Conservation (phyloP, 2,329 filamentous ascomycete genomes). For the Lecanicillium sp. region DNA sequence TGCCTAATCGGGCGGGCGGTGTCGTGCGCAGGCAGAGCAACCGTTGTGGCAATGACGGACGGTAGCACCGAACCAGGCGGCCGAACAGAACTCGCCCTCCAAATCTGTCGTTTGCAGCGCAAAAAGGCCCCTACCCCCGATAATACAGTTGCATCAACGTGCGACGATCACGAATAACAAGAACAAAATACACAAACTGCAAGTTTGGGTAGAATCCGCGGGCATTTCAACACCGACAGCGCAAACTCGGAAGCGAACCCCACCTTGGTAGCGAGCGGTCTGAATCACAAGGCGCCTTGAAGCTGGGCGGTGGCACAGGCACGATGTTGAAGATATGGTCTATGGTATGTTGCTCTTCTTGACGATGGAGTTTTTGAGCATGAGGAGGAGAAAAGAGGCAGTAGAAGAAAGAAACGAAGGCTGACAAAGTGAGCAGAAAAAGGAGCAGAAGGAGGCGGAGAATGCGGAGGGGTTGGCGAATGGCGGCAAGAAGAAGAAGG, state of each 20-base stretch:
- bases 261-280: not conserved
- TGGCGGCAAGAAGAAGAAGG: slow-evolving; percentile 92
- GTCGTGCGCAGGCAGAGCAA: slow-evolving; percentile 1
- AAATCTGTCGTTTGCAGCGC: not conserved
- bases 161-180: too few relatives aligned
- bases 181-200: too few relatives aligned
- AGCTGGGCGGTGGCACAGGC: slow-evolving; percentile 14
- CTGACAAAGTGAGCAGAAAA: slow-evolving; percentile 55
- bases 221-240: not conserved
- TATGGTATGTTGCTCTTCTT: slow-evolving; percentile 56
- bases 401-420: too few relatives aligned
- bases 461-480: slow-evolving; percentile 64
- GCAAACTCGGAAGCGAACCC: not conserved
- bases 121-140: too few relatives aligned
- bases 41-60: slow-evolving; percentile 5
- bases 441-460: slow-evolving; percentile 92
- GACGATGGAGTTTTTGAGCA: not conserved
- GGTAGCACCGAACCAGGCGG: not conserved
- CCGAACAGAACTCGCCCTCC: too few relatives aligned
- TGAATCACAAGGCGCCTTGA: slow-evolving; percentile 5
- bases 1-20: slow-evolving; percentile 9
- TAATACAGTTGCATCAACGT: too few relatives aligned
- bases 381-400: not conserved
- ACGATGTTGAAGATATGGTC: slow-evolving; percentile 99
- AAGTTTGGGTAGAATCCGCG: too few relatives aligned